phyloP scores from a whole-genome alignment of 306 rosid species.

The Amphicarpaea edgeworthii region DNA sequence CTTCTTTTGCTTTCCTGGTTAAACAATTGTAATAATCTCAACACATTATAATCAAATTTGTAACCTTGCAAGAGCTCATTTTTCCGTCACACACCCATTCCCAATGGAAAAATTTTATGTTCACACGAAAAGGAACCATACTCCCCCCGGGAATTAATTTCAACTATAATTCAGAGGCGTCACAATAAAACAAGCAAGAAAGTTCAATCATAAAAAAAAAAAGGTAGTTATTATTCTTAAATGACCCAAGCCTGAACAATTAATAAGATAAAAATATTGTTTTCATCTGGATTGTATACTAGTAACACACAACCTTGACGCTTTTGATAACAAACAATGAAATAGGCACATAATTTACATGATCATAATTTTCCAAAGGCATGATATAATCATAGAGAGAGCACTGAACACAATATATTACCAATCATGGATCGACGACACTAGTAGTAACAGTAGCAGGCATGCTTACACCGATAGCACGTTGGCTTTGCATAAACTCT shows the following conservation, averaged over 20 bases:
- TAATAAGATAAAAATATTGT: background rate
- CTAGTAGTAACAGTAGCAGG: conserved; percentile 51
- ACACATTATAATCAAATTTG: conserved; percentile 1
- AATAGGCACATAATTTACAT: background rate
- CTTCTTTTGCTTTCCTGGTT: background rate
- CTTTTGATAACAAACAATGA: background rate
- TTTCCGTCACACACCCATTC: background rate
- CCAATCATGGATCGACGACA: conserved; percentile 18
- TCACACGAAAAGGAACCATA: conserved; percentile 8
- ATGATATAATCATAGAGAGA: background rate
- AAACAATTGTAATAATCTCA: background rate
- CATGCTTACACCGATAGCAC: conserved; percentile 41
- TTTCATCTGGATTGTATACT: background rate
- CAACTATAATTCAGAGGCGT: background rate
- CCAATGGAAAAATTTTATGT: background rate
- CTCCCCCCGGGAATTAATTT: background rate
- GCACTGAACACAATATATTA: background rate
- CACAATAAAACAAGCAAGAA: conserved; percentile 3
- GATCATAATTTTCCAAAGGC: background rate
- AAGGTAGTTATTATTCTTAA: background rate
- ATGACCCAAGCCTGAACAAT: background rate
- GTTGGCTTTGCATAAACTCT: conserved; percentile 30
- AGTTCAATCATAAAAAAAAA: background rate
- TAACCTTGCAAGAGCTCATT: background rate
- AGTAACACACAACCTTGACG: background rate